Evolutionary conservation across 169 alveolate species (phyloP).

Genomic region (Plasmodium sp.): DNA sequence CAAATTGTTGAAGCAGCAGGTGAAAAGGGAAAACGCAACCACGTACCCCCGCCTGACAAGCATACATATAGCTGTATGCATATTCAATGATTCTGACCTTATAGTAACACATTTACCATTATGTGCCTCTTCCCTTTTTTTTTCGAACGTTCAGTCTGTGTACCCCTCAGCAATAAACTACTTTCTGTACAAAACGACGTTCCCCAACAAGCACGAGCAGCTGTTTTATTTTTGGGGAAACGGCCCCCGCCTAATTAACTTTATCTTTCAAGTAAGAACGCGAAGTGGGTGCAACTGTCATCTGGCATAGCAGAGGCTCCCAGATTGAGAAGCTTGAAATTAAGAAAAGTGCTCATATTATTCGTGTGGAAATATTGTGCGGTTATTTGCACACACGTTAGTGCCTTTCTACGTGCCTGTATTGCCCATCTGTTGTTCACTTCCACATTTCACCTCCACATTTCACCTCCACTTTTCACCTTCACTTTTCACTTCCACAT

Average conservation of each 20-base stretch:
- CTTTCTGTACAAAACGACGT: constrained; percentile 79
- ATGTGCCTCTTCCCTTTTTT: background rate
- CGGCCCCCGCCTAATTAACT: constrained; percentile 82
- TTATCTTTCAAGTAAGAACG: constrained; percentile 73
- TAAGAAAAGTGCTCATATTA: background rate
- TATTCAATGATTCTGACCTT: background rate
- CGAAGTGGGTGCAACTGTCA: background rate
- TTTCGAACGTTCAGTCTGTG: constrained; percentile 42
- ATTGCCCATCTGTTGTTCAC: background rate
- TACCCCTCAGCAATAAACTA: constrained; percentile 62
- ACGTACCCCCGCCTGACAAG: background rate
- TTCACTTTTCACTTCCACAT: too few relatives aligned
- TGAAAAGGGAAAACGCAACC: background rate
- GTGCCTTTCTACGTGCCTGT: background rate
- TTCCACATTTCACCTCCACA: background rate
- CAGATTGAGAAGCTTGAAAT: background rate
- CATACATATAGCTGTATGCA: background rate
- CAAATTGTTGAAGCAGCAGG: constrained; percentile 80
- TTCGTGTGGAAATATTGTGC: background rate
- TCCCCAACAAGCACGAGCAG: constrained; percentile 88
- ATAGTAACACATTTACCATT: background rate
- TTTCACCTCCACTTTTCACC: too few relatives aligned
- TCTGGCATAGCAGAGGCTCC: background rate
- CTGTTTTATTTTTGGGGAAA: constrained; percentile 86
- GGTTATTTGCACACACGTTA: background rate